Evolutionary conservation across 75 land plant species (phyloP), one percentile per base, ranked within the genome.

Genomic region (Chamaecyparis obtusa): DNA sequence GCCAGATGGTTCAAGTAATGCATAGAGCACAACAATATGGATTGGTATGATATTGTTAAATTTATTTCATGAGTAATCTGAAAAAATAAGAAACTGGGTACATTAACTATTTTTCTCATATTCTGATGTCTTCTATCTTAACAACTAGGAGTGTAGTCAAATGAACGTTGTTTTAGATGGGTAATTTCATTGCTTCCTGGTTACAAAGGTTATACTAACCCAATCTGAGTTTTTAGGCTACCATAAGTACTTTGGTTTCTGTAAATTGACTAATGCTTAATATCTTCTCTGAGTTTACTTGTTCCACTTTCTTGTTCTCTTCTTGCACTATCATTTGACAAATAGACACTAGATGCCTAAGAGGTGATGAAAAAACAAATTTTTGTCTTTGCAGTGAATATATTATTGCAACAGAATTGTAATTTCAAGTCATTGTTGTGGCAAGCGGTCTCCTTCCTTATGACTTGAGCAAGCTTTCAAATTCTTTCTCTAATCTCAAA

Each of bases 1-100:
- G 96, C 24, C 96, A 98, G 85, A 96, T 98, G 84, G 87, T 97
- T 83, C 92, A 83, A 24, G 93, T 97, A 30, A 94, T 96, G 94
- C 94, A 95, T 88, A 90, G 82, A 72, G 88, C 89, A 5, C 87
- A 90, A 16, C 46, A 74, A 33, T 98, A 98, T 93, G 99, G 99
- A 27, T 67, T 96, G 94, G 99, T 98, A 90, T 85, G 93, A 78
- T 60, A 39, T 3, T 14, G 13, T 57, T 35, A 32, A 37, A 56
- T 32, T 9, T 35, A 36, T 9, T 3, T 32, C 32, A 51, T 36
- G 1, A 33, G 13, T 19, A 33, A 33, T 43, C 21, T 49, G 37
- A 57, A 56, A 35, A 51, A 9, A 51, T 3, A 32, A 49, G 39
- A 17, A 36, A 57, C 6, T 19, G 17, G 27, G 21, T 57, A 11